Evolutionary conservation across 2,329 filamentous ascomycete species (phyloP).

Genomic region (Lecanicillium sp.): DNA sequence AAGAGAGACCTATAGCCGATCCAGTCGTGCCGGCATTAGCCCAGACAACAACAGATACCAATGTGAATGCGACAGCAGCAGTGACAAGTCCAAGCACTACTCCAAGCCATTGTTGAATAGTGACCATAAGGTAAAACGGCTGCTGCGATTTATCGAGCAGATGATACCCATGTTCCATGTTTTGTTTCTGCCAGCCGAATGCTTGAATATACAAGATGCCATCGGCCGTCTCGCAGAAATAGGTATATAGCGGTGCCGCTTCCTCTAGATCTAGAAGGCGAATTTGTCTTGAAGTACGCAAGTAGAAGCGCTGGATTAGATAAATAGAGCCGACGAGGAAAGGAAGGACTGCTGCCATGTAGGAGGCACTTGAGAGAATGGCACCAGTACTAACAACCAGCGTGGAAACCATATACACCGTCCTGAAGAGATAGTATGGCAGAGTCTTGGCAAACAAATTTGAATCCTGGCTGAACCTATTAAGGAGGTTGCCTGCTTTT

Average conservation of each 20-base stretch:
- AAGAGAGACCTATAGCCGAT: neutral
- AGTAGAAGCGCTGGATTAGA: conserved; percentile 1
- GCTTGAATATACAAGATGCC: neutral
- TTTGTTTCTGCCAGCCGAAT: neutral
- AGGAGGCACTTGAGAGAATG: neutral
- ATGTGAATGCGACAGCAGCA: neutral
- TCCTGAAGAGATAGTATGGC: neutral
- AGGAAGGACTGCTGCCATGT: neutral
- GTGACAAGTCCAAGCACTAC: neutral
- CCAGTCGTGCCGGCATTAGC: neutral
- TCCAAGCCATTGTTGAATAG: conserved; percentile 2
- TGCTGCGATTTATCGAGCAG: neutral
- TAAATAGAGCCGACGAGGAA: neutral
- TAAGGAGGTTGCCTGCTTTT: neutral
- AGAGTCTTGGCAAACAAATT: neutral
- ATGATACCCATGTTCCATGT: neutral
- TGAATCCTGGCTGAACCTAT: conserved; percentile 3
- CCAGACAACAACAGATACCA: conserved; percentile 1
- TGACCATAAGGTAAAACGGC: conserved; percentile 2
- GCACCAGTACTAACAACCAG: neutral
- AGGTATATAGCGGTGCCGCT: neutral
- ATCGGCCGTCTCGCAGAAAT: neutral
- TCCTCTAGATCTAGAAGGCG: conserved; percentile 3
- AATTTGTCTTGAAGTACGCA: conserved; percentile 4
- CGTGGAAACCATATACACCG: neutral